Base-by-base conservation (phyloP, 1,139 yeast species). In the Geotrichum citri-aurantii region DNA sequence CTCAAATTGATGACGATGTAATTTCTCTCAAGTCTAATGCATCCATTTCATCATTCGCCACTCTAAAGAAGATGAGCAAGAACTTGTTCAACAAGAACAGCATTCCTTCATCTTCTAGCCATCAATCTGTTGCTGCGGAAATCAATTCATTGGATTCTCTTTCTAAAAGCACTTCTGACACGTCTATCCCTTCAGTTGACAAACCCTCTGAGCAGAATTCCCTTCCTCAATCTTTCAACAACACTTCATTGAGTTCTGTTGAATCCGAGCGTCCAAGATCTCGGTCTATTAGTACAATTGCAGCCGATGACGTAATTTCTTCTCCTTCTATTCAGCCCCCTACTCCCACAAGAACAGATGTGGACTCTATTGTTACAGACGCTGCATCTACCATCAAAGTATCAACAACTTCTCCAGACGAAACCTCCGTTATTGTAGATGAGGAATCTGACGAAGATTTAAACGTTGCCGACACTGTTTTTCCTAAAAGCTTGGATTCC, bases 401-500 rank as follows among this genome's bases (percentile, higher is more conserved):
- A 11, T 17, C 52, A 11, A 48, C 44, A 31, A 44, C 47, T 11
- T 44, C 55, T 14, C 31, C 54, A 12, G 48, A 40, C 3, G 21
- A 26, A 23, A 21, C 52, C n/a, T 59, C 49, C n/a, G 48, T 58
- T 17, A 51, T 42, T 3, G 55, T 50, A 5, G 56, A 50, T 14
- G 57, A 50, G 21, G 66, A 63, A 23, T 59, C 59, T 21, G 69
- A 64, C 11, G 68, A 66, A n/a, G 61, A 64, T 29, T 58, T 64
- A 48, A 56, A 65, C 33, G 66, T 70, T 7, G 73, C 71, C 5
- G 71, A 71, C 52, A 71, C 76, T 5, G 72, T 73, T 10, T 73
- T 72, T 61, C 77, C 77, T 1, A 71, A 72, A 57, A 66, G 65
- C 29, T 66, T 74, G 52, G 74, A 70, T 47, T 59, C 65, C n/a